Conservation (phyloP, 2,329 filamentous ascomycete species). For the Aspergillus pseudoviridinutans region DNA sequence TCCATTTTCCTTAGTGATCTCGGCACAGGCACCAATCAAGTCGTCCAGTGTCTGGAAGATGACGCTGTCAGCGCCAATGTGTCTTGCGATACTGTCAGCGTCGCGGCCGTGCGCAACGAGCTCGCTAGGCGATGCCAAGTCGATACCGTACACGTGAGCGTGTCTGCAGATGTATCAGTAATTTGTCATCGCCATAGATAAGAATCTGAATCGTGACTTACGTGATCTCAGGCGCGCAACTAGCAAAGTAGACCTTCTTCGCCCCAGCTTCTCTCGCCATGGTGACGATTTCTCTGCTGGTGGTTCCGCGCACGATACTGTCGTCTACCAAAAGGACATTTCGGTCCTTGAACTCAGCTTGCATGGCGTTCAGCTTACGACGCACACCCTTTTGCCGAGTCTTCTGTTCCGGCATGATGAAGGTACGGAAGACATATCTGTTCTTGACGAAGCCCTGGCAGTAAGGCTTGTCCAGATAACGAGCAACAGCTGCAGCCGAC, state of each 20-base stretch:
- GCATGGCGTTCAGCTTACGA: slow-evolving; percentile 83
- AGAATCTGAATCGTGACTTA: slow-evolving; percentile 19
- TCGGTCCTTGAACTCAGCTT: slow-evolving; percentile 75
- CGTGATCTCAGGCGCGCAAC: slow-evolving; percentile 76
- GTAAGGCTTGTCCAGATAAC: slow-evolving; percentile 70
- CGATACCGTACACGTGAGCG: slow-evolving; percentile 82
- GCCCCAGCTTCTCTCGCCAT: slow-evolving; percentile 86
- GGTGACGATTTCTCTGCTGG: slow-evolving; percentile 69
- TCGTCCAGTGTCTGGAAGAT: slow-evolving; percentile 75
- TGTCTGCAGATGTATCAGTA: slow-evolving; percentile 42
- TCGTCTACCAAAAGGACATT: slow-evolving; percentile 85
- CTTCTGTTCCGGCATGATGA: slow-evolving; percentile 80
- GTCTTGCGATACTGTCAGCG: slow-evolving; percentile 57
- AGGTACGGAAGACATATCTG: slow-evolving; percentile 81
- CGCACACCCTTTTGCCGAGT: slow-evolving; percentile 80
- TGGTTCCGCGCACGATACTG: slow-evolving; percentile 83
- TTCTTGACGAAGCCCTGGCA: slow-evolving; percentile 85
- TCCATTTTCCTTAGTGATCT: slow-evolving; percentile 57
- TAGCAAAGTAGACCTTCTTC: slow-evolving; percentile 75
- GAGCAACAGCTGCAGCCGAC: slow-evolving; percentile 72
- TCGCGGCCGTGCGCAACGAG: slow-evolving; percentile 67
- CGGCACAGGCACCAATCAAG: slow-evolving; percentile 72
- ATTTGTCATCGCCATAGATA: background rate
- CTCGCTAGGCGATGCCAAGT: slow-evolving; percentile 67
- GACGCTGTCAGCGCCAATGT: slow-evolving; percentile 71